Conservation (phyloP, 441 rosid genomes). For the Sinapis alba region DNA sequence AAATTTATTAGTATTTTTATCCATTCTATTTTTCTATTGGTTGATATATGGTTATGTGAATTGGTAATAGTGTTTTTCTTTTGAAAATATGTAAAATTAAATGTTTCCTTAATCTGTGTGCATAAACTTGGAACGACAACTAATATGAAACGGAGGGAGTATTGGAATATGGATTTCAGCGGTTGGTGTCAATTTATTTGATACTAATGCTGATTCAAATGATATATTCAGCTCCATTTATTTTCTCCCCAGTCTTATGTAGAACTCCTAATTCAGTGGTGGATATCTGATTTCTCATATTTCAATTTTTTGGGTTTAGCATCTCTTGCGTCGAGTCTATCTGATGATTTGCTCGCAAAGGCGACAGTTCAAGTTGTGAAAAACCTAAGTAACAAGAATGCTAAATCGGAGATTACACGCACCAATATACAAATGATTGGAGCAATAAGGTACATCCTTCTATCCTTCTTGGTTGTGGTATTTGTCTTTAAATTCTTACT, state of each 20-base stretch:
- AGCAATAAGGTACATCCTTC: constrained; percentile 69
- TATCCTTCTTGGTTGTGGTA: background rate
- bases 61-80: too few relatives aligned
- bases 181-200: constrained; percentile 20
- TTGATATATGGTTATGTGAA: too few relatives aligned
- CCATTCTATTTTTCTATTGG: too few relatives aligned
- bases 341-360: constrained; percentile 92
- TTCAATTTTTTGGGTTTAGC: constrained; percentile 52
- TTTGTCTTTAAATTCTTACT: constrained; percentile 5
- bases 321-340: constrained; percentile 92
- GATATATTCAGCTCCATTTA: constrained; percentile 1
- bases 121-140: too few relatives aligned
- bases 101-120: too few relatives aligned
- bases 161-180: constrained; percentile 7
- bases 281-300: constrained; percentile 6
- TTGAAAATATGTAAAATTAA: too few relatives aligned
- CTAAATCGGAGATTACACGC: constrained; percentile 85
- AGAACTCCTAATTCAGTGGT: constrained; percentile 4
- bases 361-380: constrained; percentile 78
- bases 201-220: background rate
- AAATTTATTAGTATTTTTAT: too few relatives aligned
- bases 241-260: background rate
- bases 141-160: too few relatives aligned
- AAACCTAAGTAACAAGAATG: constrained; percentile 67
- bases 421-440: constrained; percentile 99